A percentile compares a stretch with the other conserved stretches of the same genome.
Conservation (phyloP, 208 protist species). For the Trypanosoma vivax region DNA sequence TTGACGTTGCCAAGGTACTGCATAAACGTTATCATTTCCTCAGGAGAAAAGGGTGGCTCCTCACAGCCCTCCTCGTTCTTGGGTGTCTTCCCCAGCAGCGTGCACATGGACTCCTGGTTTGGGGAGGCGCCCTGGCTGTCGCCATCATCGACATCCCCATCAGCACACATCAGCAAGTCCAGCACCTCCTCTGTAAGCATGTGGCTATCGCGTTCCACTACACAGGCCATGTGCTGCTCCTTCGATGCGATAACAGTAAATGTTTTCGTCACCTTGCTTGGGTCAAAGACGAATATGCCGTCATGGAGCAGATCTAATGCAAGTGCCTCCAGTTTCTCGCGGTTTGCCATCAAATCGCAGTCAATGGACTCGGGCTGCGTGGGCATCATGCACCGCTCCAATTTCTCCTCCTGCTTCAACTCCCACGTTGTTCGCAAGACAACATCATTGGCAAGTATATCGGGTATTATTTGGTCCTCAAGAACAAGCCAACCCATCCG, state of each 20-base stretch:
- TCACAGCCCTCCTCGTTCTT: not conserved
- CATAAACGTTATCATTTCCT: slow-evolving; percentile 32
- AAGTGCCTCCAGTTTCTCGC: slow-evolving; percentile 21
- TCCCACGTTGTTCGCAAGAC: not conserved
- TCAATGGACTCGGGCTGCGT: not conserved
- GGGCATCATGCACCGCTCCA: not conserved
- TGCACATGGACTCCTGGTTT: too few species aligned
- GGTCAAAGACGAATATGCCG: slow-evolving; percentile 30
- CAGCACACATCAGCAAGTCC: slow-evolving; percentile 27
- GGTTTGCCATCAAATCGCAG: slow-evolving; percentile 13
- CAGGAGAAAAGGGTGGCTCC: slow-evolving; percentile 18
- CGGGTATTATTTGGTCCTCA: not conserved
- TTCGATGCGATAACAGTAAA: not conserved
- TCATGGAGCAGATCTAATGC: slow-evolving; percentile 21
- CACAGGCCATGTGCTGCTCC: slow-evolving; percentile 16
- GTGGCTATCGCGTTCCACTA: slow-evolving; percentile 20
- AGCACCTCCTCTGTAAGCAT: slow-evolving; percentile 20
- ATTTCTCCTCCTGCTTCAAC: not conserved
- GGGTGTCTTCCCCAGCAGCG: not conserved
- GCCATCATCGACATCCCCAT: too few species aligned
- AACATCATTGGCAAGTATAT: not conserved
- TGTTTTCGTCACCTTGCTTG: slow-evolving; percentile 6
- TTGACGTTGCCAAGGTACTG: slow-evolving; percentile 17
- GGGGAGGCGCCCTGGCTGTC: too few species aligned
- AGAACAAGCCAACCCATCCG: slow-evolving; percentile 12